A percentile compares a stretch with the other conserved stretches of the same genome.
Evolutionary conservation across 169 alveolate species (phyloP).

Genomic region (Eimeria zaria): DNA sequence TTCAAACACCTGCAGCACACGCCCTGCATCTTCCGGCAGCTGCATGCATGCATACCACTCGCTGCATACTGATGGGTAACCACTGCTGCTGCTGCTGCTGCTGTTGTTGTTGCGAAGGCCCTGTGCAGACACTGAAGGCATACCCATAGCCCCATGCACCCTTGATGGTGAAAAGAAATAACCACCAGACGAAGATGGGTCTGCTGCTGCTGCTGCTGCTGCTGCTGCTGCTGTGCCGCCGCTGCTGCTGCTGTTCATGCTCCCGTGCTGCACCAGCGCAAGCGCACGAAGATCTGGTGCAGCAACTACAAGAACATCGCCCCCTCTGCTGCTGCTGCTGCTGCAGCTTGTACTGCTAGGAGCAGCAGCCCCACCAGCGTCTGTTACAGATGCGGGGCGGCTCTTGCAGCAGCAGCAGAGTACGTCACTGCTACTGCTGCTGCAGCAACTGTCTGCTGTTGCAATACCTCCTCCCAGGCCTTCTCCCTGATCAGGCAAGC

Average conservation of each 20-base stretch:
- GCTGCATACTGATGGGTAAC: not conserved
- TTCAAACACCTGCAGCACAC: conserved; percentile 16
- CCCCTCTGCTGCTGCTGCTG: not conserved
- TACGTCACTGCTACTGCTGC: not conserved
- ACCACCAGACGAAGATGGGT: not conserved
- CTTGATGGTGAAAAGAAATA: not conserved
- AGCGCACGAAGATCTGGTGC: conserved; percentile 41
- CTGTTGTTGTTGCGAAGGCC: not conserved
- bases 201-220: conserved; percentile 3
- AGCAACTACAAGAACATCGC: conserved; percentile 43
- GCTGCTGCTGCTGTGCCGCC: not conserved
- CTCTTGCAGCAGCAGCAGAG: conserved; percentile 42
- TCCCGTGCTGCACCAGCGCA: conserved; percentile 47
- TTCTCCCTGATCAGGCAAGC: not conserved
- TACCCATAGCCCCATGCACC: not conserved
- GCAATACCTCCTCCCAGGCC: not conserved
- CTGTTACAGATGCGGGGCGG: not conserved
- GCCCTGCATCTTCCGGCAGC: not conserved
- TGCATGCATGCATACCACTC: conserved; percentile 20
- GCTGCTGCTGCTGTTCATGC: not conserved
- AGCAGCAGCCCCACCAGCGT: not conserved
- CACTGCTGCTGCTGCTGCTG: conserved; percentile 32
- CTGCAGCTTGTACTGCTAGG: not conserved
- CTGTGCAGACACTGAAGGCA: not conserved
- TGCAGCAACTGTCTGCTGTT: not conserved